A percentile compares a stretch with the other conserved stretches of the same genome.
phyloP scores from a whole-genome alignment of 768 basidiomycete genomes.

The Candolleomyces efflorescens region DNA sequence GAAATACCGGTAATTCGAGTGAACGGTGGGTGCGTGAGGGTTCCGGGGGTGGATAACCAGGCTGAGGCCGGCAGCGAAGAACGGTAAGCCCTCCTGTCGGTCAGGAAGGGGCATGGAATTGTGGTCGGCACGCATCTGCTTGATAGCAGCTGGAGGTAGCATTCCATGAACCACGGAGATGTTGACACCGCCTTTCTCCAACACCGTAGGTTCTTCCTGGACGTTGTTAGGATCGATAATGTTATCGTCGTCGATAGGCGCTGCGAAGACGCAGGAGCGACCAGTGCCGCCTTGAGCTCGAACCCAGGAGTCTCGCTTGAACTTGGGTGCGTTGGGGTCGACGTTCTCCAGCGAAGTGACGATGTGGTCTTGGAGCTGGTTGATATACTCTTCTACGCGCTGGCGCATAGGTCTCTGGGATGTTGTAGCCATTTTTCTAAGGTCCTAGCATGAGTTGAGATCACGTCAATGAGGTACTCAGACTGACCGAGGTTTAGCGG shows the following conservation, averaged over 20 bases:
- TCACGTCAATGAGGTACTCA: too few relatives aligned
- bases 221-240: constrained; percentile 8
- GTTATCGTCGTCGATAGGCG: constrained; percentile 32
- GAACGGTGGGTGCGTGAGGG: constrained; percentile 90
- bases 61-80: constrained; percentile 90
- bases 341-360: constrained; percentile 72
- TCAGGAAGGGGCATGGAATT: constrained; percentile 65
- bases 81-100: constrained; percentile 66
- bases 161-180: constrained; percentile 87
- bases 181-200: constrained; percentile 97
- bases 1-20: constrained; percentile 97
- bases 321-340: constrained; percentile 64
- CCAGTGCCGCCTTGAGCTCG: constrained; percentile 74
- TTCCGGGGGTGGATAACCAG: constrained; percentile 93
- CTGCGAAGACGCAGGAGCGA: constrained; percentile 77
- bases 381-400: constrained; percentile 73
- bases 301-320: constrained; percentile 80
- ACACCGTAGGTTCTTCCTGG: constrained; percentile 36
- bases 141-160: constrained; percentile 85
- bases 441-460: neutral
- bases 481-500: too few relatives aligned
- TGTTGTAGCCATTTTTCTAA: constrained; percentile 14
- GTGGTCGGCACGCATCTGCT: constrained; percentile 95
- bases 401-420: constrained; percentile 57
- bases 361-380: constrained; percentile 73